Evolutionary conservation across 129 eudicot species (phyloP), one percentile per base, ranked within the genome.

Genomic region (Flaveria bidentis): DNA sequence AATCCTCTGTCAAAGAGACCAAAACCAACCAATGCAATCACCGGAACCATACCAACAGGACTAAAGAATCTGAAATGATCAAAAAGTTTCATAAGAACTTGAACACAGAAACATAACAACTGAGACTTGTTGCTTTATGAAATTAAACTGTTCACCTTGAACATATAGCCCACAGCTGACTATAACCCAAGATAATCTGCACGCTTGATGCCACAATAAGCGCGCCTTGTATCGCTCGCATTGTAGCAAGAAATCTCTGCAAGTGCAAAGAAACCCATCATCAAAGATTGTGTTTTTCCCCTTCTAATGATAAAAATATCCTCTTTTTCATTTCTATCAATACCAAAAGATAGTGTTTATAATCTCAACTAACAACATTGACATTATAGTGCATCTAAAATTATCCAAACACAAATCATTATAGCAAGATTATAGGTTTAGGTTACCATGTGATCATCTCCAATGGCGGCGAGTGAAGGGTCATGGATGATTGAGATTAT

Each of bases 1-100:
- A 95, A 95, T 72, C 99, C 99, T 82, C 92, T 86, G 77, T 95
- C 99, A 69, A 95, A 84, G 20, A 95, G 88, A 47, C 99, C 99
- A 84, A 95, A 89, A 11, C 97, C 99, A 23, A 78, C 89, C 83
- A 91, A 85, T 57, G 97, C 82, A 55, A 95, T 92, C 16, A 95
- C 99, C 1, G 99, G 99, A 72, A 85, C 99, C 99, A 91, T 91
- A 12, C 96, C 97, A 72, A 95, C 82, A 23, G 99, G 99, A 78
- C 97, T 95, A 83, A 94, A 94, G 85, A 94, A 94, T 79, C 98
- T 94, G 89, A 71, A 68, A 73, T 16, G 1, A 69, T 62, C 0
- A 62, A 23, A 14, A 33, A 30, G 53, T 20, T 45, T 51, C 42
- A 18, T 67, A 25, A 61, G 46, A 55, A 46, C 56, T 69, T 45